Evolutionary conservation across 2,329 filamentous ascomycete genomes (phyloP).

Genomic region (Alternaria sp.): DNA sequence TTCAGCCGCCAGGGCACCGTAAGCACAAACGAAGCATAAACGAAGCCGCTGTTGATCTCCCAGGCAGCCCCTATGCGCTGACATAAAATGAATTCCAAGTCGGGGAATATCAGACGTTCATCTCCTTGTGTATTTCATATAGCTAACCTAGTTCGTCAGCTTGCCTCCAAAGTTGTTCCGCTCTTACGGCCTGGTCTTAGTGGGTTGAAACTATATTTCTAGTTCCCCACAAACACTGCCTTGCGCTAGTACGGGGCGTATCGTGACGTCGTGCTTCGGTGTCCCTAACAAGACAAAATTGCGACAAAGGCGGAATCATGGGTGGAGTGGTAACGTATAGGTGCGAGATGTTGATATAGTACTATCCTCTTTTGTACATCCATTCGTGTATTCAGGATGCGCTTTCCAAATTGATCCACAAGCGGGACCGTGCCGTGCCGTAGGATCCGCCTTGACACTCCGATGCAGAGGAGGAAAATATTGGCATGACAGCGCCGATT

Average conservation of each 20-base stretch:
- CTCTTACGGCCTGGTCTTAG: not conserved
- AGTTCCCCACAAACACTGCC: not conserved
- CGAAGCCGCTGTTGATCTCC: not conserved
- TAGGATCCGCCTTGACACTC: not conserved
- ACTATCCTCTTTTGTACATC: not conserved
- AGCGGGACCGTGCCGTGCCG: conserved; percentile 1
- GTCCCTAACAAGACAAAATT: not conserved
- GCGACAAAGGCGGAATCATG: no score
- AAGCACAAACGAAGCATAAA: not conserved
- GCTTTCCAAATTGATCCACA: not conserved
- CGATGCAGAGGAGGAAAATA: not conserved
- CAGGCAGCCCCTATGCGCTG: not conserved
- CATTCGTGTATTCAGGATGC: not conserved
- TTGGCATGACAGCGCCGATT: not conserved
- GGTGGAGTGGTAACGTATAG: not conserved
- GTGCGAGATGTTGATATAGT: not conserved
- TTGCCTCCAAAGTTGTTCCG: not conserved
- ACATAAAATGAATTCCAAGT: not conserved
- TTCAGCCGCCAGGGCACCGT: not conserved
- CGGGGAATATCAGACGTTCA: not conserved
- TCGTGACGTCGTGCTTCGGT: no score
- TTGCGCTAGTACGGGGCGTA: not conserved
- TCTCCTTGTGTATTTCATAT: not conserved
- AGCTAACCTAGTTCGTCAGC: not conserved
- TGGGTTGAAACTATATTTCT: not conserved